Conservation (phyloP, 768 basidiomycete genomes). For the Coprinopsis marcescibilis region DNA sequence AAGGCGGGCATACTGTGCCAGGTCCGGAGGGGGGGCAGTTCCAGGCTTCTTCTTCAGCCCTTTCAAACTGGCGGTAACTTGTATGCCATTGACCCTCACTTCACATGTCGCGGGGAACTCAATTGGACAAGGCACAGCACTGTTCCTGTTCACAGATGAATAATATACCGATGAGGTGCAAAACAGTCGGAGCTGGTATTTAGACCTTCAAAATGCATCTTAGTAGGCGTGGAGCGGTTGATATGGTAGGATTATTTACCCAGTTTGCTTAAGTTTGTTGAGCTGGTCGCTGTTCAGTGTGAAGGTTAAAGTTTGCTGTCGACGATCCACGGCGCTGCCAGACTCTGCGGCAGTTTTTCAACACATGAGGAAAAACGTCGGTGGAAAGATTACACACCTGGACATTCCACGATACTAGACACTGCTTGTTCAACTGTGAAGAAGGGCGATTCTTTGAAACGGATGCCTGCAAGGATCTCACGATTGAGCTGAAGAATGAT, state of each 20-base stretch:
- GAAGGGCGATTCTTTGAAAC: slow-evolving; percentile 80
- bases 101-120: slow-evolving; percentile 93
- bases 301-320: slow-evolving; percentile 56
- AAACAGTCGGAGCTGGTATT: slow-evolving; percentile 79
- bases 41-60: slow-evolving; percentile 95
- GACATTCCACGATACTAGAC: slow-evolving; percentile 66
- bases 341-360: slow-evolving; percentile 49
- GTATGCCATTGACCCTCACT: slow-evolving; percentile 73
- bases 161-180: slow-evolving; percentile 84
- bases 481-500: slow-evolving; percentile 19
- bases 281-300: slow-evolving; percentile 62
- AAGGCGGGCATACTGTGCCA: slow-evolving; percentile 37
- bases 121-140: slow-evolving; percentile 56
- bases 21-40: slow-evolving; percentile 85
- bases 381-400: slow-evolving; percentile 43
- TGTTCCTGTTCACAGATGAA: slow-evolving; percentile 31
- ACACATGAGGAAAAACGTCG: slow-evolving; percentile 1
- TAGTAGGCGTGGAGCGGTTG: too few relatives aligned
- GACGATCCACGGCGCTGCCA: slow-evolving; percentile 69
- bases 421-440: slow-evolving; percentile 61
- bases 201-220: slow-evolving; percentile 37
- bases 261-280: slow-evolving; percentile 48
- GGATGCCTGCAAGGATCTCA: slow-evolving; percentile 52
- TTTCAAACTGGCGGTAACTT: slow-evolving; percentile 72
- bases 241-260: too few relatives aligned